Evolutionary conservation across 352 stramenopile species (phyloP), one percentile per base, ranked within the genome.

Genomic region (Globisporangium irregulare): DNA sequence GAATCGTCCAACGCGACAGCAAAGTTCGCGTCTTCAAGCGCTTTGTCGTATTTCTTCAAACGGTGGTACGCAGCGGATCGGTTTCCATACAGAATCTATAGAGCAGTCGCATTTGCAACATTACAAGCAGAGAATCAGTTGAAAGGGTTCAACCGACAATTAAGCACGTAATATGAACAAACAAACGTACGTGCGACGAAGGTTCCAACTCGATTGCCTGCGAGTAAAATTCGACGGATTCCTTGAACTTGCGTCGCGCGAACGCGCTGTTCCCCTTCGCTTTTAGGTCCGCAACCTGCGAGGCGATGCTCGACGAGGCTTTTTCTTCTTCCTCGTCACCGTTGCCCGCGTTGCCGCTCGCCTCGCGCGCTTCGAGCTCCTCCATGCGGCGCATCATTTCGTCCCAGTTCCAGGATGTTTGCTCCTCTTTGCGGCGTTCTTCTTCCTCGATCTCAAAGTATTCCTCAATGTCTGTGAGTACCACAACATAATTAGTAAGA

Each of bases 401-500:
- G 59, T 96, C 85, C 88, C 88, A 96, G 48, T 85, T 79, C 88
- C 88, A 96, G 25, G 68, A 62, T 0, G 80, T 76, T 20, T 85
- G 69, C 54, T 64, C 67, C 25, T 91, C 87, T 48, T 91, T 80
- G 41, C 87, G 83, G 6, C 75, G 64, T 25, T 81, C 80, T 66
- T 96, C 86, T 54, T 94, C 81, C 68, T 96, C 86, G 46, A 96
- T 71, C 61, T 94, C 88, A 74, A 96, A 96, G 61, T 84, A 96
- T 59, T 90, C 80, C 29, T 86, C 80, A 14, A 93, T 76, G 36
- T 96, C 88, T 92, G 32, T 25, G 24, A 25, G 25, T 61, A 48
- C 9, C 1, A 64, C 25, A 22, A 38, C 6, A 58, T 22, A 50
- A 50, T 46, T 15, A 50, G 15, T 50, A 15, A 15, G n/a, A 20